These are phyloP conservation scores for Uncinocarpus reesii DNA, from an alignment of 2,329 filamentous ascomycete species.

Conservation along the genomic window DNA sequence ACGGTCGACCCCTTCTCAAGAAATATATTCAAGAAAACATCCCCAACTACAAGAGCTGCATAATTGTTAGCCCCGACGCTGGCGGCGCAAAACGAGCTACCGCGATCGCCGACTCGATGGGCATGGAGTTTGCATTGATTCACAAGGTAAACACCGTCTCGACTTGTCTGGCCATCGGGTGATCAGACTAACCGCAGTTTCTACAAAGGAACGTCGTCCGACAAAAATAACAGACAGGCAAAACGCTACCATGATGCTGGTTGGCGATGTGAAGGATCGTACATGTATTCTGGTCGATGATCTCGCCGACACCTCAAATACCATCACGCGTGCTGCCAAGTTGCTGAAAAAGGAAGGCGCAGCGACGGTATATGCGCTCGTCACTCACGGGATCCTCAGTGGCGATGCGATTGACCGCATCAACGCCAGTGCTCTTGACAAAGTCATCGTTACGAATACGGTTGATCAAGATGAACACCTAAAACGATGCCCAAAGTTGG, in stretches of 20 bases:
- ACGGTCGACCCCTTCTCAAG: conserved; percentile 51
- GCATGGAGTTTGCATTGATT: conserved; percentile 93
- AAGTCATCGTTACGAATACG: conserved; percentile 89
- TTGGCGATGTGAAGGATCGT: conserved; percentile 70
- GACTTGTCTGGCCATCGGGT: conserved; percentile 2
- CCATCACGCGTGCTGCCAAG: conserved; percentile 90
- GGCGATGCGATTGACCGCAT: conserved; percentile 91
- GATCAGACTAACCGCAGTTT: conserved; percentile 22
- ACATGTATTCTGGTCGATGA: conserved; percentile 90
- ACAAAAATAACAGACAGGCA: conserved; percentile 77
- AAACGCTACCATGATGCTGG: conserved; percentile 81
- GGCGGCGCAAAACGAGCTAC: conserved; percentile 94
- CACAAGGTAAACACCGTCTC: conserved; percentile 62
- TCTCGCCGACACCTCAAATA: conserved; percentile 90
- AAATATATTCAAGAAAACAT: conserved; percentile 69
- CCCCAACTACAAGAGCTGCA: conserved; percentile 70
- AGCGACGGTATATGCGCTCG: conserved; percentile 77
- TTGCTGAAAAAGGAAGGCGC: conserved; percentile 89
- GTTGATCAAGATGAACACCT: conserved; percentile 80
- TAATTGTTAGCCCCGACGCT: conserved; percentile 92
- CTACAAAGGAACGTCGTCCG: conserved; percentile 65
- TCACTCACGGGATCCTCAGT: conserved; percentile 91
- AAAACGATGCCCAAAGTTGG: conserved; percentile 70
- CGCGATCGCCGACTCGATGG: conserved; percentile 82
- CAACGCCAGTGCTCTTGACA: conserved; percentile 86